phyloP scores from a whole-genome alignment of 805 yeast genomes.

The Nakazawaea ambrosiae region DNA sequence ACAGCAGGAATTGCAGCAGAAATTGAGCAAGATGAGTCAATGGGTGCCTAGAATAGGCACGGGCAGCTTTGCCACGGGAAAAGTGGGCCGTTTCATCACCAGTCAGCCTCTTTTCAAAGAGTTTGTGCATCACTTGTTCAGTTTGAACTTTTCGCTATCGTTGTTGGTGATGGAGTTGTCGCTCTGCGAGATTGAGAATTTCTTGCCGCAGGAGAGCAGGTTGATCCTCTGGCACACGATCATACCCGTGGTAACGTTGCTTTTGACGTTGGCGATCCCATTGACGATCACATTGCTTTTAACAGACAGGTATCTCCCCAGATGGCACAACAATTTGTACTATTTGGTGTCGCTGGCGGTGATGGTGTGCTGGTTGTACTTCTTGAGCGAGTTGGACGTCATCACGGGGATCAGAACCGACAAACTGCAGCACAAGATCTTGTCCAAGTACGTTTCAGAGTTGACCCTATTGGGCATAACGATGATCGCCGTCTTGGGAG shows the following conservation, averaged over 20 bases:
- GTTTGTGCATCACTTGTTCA: conserved; percentile 9
- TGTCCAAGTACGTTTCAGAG: conserved; percentile 38
- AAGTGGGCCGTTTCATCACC: no score
- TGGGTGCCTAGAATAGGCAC: not conserved
- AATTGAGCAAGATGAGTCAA: no score
- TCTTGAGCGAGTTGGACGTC: conserved; percentile 26
- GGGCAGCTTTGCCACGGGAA: no score
- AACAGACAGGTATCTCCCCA: conserved; percentile 22
- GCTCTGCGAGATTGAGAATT: conserved; percentile 20
- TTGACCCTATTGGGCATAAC: conserved; percentile 42
- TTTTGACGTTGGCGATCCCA: conserved; percentile 39
- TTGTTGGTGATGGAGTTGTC: conserved; percentile 22
- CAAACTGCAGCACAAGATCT: conserved; percentile 19
- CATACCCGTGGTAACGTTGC: conserved; percentile 29
- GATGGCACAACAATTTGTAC: conserved; percentile 4
- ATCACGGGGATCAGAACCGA: conserved; percentile 24
- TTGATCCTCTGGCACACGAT: conserved; percentile 31
- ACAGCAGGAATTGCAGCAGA: not conserved
- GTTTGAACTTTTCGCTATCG: conserved; percentile 18
- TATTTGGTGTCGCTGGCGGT: not conserved
- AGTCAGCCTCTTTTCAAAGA: not conserved
- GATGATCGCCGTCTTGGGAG: conserved; percentile 42
- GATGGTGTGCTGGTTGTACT: conserved; percentile 10
- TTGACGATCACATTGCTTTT: conserved; percentile 23
- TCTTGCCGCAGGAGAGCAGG: conserved; percentile 20